Evolutionary conservation across 495 filamentous ascomycete genomes (phyloP).

Genomic region (Neurospora sp.): DNA sequence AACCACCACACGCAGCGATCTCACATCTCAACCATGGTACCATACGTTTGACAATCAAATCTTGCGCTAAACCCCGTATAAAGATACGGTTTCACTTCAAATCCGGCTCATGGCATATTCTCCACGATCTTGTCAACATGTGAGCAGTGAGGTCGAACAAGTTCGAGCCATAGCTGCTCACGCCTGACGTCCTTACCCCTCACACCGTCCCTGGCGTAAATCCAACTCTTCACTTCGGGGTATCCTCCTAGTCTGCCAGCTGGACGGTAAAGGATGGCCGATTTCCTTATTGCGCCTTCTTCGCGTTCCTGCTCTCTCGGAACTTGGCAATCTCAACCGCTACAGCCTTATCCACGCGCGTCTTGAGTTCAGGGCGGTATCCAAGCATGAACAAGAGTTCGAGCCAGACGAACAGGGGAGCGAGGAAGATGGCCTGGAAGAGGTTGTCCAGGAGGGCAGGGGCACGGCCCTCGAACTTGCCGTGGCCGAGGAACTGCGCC

Average conservation of each 20-base stretch:
- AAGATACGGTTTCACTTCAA: neutral
- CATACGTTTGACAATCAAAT: neutral
- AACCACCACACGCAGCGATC: neutral
- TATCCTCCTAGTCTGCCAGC: neutral
- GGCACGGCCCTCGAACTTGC: conserved; percentile 76
- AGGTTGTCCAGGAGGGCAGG: conserved; percentile 87
- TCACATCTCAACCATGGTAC: neutral
- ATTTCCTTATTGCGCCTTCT: conserved; percentile 7
- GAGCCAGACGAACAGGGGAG: conserved; percentile 97
- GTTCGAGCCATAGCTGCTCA: neutral
- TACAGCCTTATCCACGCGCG: conserved; percentile 66
- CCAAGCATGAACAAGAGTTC: conserved; percentile 86
- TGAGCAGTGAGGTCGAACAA: neutral
- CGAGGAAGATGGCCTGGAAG: conserved; percentile 82
- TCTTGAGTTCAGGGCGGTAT: conserved; percentile 78
- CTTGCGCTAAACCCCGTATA: neutral
- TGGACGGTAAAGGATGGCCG: neutral
- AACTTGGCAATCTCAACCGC: conserved; percentile 57
- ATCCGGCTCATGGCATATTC: neutral
- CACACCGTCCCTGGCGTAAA: neutral
- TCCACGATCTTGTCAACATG: neutral
- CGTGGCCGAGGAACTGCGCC: conserved; percentile 84
- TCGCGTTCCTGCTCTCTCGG: conserved; percentile 27
- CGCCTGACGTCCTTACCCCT: neutral
- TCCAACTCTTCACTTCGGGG: neutral